Evolutionary conservation across 2,329 filamentous ascomycete genomes (phyloP).

Genomic region (Colletotrichum sp.): DNA sequence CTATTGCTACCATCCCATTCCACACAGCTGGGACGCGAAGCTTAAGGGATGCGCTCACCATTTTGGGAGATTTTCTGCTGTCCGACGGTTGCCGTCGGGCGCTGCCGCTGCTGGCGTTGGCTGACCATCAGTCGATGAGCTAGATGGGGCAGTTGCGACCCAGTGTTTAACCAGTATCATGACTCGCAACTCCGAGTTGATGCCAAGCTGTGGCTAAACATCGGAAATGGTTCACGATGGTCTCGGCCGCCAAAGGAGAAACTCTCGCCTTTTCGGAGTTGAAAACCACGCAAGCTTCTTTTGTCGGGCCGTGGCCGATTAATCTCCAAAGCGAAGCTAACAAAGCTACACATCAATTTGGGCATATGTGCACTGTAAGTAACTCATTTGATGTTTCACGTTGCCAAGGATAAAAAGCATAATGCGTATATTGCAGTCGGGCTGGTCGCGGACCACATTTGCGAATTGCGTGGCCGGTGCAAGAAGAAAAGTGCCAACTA

Average conservation of each 20-base stretch:
- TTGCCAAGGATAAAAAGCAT: too few relatives aligned
- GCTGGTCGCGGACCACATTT: too few relatives aligned
- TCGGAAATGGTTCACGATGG: neutral
- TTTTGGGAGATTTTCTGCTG: neutral
- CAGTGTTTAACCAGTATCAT: neutral
- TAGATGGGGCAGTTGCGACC: neutral
- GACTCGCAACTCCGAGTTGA: neutral
- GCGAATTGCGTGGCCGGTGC: too few relatives aligned
- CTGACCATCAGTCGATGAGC: neutral
- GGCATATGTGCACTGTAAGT: too few relatives aligned
- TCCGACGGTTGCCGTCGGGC: neutral
- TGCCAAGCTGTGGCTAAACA: neutral
- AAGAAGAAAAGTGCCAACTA: too few relatives aligned
- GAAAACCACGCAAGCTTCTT: too few relatives aligned
- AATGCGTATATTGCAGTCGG: too few relatives aligned
- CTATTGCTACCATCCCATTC: neutral
- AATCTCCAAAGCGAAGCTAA: neutral
- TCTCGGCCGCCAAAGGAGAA: neutral
- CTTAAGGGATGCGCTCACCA: neutral
- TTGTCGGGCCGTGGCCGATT: accelerated
- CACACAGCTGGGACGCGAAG: neutral
- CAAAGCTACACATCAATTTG: neutral
- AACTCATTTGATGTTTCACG: too few relatives aligned
- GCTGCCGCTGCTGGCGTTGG: neutral
- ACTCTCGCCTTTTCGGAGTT: neutral